Evolutionary conservation across 1,284 basidiomycete species (phyloP), one percentile per base, ranked within the genome.

Genomic region (Leccinum pachyderme): DNA sequence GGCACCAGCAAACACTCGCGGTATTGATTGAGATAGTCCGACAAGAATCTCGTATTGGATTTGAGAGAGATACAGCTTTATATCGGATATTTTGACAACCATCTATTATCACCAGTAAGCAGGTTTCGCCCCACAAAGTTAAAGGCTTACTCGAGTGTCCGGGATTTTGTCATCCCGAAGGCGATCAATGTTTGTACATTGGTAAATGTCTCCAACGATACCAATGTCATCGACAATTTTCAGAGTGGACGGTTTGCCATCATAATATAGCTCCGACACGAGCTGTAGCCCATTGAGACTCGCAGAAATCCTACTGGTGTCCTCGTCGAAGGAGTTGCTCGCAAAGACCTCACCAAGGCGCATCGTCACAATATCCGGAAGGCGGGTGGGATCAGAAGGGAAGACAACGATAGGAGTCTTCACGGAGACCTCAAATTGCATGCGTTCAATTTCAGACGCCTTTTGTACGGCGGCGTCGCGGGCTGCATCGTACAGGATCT

Each of bases 221-320:
- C 89, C 82, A 52, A 98, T 95, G 64, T 98, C 92, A 63, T 98
- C 92, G 47, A 99, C 89, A 65, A 99, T 91, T 72, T 93, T 95
- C 57, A 97, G 76, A 2, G 73, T 76, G 3, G 80, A 79, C 15
- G 77, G 64, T 49, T 75, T 62, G 46, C 75, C 80, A 3, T 82
- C 75, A 51, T 78, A 69, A 57, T 80, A 75, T 28, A 92, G 71
- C 44, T 81, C 81, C 6, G 93, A 95, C 4, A 87, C 79, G 24
- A 99, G 80, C 59, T 92, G 91, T 51, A 99, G 89, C 33, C 97
- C 95, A 39, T 80, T 81, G 37, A 99, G 78, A 60, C 89, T 89
- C 2, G 95, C 95, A 6, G 81, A 77, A 51, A 89, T 90, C 53
- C 78, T 86, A 63, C 83, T 86, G 13, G 75, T 49, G 47, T 67